Evolutionary conservation across 2,329 filamentous ascomycete species (phyloP), one percentile per base, ranked within the genome.

Genomic region (Lecanicillium sp.): DNA sequence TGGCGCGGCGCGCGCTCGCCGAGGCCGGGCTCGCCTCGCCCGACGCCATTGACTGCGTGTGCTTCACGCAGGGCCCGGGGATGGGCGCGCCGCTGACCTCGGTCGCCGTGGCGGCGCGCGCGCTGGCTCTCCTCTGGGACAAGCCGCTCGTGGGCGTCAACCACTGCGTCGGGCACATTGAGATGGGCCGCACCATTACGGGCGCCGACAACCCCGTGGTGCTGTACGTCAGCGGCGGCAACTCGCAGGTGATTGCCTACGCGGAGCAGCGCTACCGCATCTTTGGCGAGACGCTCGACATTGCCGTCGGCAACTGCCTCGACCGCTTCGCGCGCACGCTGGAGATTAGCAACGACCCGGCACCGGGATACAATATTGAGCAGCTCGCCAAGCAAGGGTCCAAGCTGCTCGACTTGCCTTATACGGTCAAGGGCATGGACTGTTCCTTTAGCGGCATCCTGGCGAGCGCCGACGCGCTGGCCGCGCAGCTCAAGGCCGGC

Each of bases 361-460:
- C 92, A 1, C 92, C 92, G 0, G 92, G 92, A 2, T 96, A 97
- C 64, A 98, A 98, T 58, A 96, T 98, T 50, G 92, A 98, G 68
- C 87, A 95, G 64, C 69, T 97, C 36, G 92, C 92, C 44, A 75
- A 74, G 49, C 81, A 84, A 60, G 79, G 81, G 39, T 77, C 77
- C 1, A 76, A 71, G 17, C 66, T 98, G 29, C 70, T 97, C 14
- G 90, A 97, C 49, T 68, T 98, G 19, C 92, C 92, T 2, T 98
- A 98, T 56, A 80, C 89, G 3, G 92, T 98, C 46, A 98, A 98
- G 64, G 92, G 92, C 37, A 98, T 98, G 92, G 92, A 98, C 60
- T 94, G 88, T 54, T 92, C 85, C 17, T 97, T 98, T 63, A 89
- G 85, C 3, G 92, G 92, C 2, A 94, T 98, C 47, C 68, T 98